Percentiles rank a stretch among this genome's conserved stretches.
phyloP scores from a whole-genome alignment of 2,329 filamentous ascomycete genomes.

The Leptographium radiaticola region DNA sequence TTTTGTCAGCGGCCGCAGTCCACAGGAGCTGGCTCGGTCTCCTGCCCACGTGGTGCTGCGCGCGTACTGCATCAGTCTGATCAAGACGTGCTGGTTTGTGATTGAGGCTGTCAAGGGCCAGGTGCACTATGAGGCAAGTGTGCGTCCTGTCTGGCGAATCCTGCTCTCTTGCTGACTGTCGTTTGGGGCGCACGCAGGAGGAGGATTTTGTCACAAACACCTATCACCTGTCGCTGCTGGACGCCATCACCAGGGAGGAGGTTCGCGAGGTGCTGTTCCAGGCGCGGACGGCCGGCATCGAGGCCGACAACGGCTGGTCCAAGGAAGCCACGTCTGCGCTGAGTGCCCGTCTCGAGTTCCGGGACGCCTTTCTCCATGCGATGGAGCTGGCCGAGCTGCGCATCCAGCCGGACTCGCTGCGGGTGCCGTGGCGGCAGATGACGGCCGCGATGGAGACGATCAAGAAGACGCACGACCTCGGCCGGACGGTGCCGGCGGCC shows the following conservation, averaged over 20 bases:
- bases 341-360: conserved; percentile 49
- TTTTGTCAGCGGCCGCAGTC: conserved; percentile 36
- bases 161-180: background rate
- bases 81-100: conserved; percentile 73
- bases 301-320: conserved; percentile 22
- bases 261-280: conserved; percentile 41
- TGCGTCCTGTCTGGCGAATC: background rate
- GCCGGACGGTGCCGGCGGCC: conserved; percentile 55
- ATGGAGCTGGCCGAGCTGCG: conserved; percentile 34
- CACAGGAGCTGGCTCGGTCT: conserved; percentile 21
- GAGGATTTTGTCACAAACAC: conserved; percentile 94
- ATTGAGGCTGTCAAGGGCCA: conserved; percentile 67
- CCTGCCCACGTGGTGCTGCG: conserved; percentile 48
- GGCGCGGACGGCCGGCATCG: conserved; percentile 38
- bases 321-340: conserved; percentile 41
- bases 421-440: conserved; percentile 38
- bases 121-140: conserved; percentile 72
- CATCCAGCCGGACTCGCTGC: conserved; percentile 30
- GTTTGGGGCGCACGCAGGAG: conserved; percentile 56
- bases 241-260: conserved; percentile 43
- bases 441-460: conserved; percentile 39
- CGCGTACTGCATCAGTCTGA: conserved; percentile 72
- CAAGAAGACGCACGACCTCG: conserved; percentile 46
- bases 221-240: conserved; percentile 68
- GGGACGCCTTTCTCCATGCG: conserved; percentile 47